Conservation (phyloP, 108 stramenopile species). For the Seminavis robusta region DNA sequence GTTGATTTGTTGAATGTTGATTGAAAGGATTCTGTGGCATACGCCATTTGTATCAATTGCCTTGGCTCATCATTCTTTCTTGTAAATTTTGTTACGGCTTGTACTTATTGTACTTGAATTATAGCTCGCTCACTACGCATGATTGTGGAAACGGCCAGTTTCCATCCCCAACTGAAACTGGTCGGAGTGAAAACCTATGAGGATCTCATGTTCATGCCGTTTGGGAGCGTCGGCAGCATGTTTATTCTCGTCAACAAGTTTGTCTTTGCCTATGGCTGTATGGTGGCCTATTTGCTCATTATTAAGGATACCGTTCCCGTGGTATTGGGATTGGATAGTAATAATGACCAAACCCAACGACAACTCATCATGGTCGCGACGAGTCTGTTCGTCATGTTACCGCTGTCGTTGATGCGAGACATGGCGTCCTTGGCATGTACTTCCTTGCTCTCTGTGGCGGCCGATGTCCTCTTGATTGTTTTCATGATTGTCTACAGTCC, state of each 20-base stretch:
- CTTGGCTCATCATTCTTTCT: background rate
- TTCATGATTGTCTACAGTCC: slow-evolving; percentile 65
- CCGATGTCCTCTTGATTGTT: slow-evolving; percentile 64
- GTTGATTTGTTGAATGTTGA: slow-evolving; percentile 2
- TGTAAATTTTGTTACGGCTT: background rate
- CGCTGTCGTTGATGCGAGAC: slow-evolving; percentile 70
- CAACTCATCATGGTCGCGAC: slow-evolving; percentile 52
- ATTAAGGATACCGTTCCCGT: slow-evolving; percentile 81
- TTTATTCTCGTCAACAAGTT: slow-evolving; percentile 75
- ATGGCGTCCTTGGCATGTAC: slow-evolving; percentile 67
- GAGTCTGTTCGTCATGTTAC: slow-evolving; percentile 53
- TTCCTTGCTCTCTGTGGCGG: slow-evolving; percentile 51
- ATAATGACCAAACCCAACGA: slow-evolving; percentile 42
- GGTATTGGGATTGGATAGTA: slow-evolving; percentile 44
- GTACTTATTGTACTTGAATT: slow-evolving; percentile 46
- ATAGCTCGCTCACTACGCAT: slow-evolving; percentile 73
- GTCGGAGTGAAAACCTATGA: slow-evolving; percentile 61
- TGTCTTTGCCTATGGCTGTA: slow-evolving; percentile 77
- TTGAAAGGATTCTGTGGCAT: too few species aligned
- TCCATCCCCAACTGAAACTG: slow-evolving; percentile 52
- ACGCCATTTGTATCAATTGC: too few species aligned
- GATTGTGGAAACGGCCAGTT: slow-evolving; percentile 66
- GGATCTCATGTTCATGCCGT: slow-evolving; percentile 60
- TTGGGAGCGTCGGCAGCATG: slow-evolving; percentile 40
- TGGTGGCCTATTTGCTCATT: slow-evolving; percentile 83